Conservation (phyloP, 2,329 filamentous ascomycete genomes). For the Curvularia verruculosa region DNA sequence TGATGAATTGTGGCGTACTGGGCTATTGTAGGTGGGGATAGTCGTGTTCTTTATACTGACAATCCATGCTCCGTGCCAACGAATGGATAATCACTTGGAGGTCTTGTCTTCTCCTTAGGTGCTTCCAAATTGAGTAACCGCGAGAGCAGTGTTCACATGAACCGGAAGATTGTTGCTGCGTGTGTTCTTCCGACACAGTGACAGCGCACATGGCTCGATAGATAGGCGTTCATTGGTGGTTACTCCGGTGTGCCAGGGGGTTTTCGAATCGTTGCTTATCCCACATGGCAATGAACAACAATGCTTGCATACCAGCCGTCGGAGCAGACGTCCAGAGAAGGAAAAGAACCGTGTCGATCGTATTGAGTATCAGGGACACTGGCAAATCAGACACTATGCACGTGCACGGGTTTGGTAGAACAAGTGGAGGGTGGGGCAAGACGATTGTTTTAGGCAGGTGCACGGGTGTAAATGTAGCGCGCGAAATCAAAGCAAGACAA, state of each 20-base stretch:
- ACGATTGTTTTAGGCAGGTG: conserved; percentile 28
- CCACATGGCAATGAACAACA: conserved; percentile 1
- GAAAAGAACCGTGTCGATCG: conserved; percentile 13
- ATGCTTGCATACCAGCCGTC: conserved; percentile 6
- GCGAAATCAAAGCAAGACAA: conserved; percentile 1
- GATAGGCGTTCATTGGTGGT: conserved; percentile 11
- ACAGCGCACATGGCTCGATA: conserved; percentile 14
- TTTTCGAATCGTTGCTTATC: not conserved
- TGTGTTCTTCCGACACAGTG: not conserved
- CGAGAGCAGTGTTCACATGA: conserved; percentile 10
- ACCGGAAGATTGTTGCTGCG: not conserved
- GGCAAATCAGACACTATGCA: conserved; percentile 12
- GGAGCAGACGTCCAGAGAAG: conserved; percentile 10
- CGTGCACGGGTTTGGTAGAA: conserved; percentile 14
- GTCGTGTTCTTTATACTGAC: conserved; percentile 4
- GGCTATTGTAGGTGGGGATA: not conserved
- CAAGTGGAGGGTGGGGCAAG: conserved; percentile 22
- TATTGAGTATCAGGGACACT: not conserved
- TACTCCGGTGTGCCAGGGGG: not conserved
- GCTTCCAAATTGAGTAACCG: conserved; percentile 5
- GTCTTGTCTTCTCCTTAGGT: not conserved
- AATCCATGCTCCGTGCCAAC: not conserved
- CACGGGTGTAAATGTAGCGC: conserved; percentile 3
- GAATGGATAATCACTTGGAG: not conserved
- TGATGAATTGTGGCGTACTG: conserved; percentile 13